Conservation (phyloP, 768 basidiomycete genomes). For the Kwoniella pini region DNA sequence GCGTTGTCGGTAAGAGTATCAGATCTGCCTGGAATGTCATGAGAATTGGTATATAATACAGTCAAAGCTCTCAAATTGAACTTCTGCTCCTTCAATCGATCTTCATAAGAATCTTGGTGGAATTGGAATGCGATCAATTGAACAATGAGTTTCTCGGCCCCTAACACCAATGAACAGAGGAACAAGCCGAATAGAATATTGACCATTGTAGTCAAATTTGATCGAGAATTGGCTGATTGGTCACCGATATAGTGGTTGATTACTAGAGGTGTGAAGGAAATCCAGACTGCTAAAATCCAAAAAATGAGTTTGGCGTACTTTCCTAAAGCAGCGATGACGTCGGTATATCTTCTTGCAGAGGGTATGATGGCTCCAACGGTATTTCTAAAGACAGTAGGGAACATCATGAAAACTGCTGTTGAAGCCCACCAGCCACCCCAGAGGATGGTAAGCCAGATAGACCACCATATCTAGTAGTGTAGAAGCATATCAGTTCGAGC, state of each 20-base stretch:
- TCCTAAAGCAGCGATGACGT: conserved; percentile 70
- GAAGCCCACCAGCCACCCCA: conserved; percentile 86
- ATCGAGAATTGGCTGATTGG: conserved; percentile 38
- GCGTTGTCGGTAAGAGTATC: conserved; percentile 63
- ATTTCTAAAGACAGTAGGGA: conserved; percentile 60
- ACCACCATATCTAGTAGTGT: conserved; percentile 71
- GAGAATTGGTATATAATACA: conserved; percentile 75
- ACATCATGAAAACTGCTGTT: conserved; percentile 61
- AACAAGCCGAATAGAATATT: conserved; percentile 73
- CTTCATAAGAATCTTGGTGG: conserved; percentile 77
- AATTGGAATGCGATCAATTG: conserved; percentile 68
- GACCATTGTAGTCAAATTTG: conserved; percentile 62
- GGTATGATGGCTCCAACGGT: conserved; percentile 76
- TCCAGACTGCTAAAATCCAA: conserved; percentile 67
- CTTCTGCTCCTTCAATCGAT: conserved; percentile 80
- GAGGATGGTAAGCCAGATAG: conserved; percentile 75
- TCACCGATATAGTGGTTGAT: conserved; percentile 51
- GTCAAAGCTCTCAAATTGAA: conserved; percentile 71
- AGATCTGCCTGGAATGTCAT: conserved; percentile 65
- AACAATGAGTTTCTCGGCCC: conserved; percentile 80
- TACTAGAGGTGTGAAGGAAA: conserved; percentile 72
- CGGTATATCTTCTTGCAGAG: conserved; percentile 71
- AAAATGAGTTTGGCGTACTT: conserved; percentile 70
- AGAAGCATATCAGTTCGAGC: neutral
- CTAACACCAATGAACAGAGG: conserved; percentile 68